These are phyloP conservation scores for Citrus maxima DNA, from an alignment of 345 rosid species.

Conservation along the genomic window DNA sequence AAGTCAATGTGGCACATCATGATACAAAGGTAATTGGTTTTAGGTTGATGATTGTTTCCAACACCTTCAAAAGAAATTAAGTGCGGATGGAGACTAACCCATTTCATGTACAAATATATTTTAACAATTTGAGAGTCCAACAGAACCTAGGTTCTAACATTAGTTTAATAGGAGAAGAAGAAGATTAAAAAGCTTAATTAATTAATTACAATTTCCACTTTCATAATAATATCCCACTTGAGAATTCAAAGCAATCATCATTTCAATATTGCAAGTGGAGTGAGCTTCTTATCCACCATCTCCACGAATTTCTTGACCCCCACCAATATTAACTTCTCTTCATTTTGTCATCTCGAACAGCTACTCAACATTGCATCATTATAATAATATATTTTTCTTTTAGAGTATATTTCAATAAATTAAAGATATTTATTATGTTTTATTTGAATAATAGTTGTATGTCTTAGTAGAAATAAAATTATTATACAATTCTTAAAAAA, in stretches of 20 bases:
- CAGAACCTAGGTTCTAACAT: neutral
- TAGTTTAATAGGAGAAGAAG: neutral
- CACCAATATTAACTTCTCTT: neutral
- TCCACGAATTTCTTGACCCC: constrained; percentile 27
- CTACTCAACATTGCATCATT: neutral
- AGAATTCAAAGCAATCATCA: constrained; percentile 41
- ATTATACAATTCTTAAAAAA: too few relatives aligned
- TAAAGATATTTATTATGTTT: too few relatives aligned
- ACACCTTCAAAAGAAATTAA: neutral
- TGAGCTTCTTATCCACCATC: constrained; percentile 31
- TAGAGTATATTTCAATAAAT: too few relatives aligned
- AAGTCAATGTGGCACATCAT: neutral
- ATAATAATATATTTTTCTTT: neutral
- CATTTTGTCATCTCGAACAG: constrained; percentile 6
- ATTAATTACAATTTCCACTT: constrained; percentile 17
- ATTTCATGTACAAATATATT: neutral
- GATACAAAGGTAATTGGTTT: neutral
- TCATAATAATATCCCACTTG: constrained; percentile 19
- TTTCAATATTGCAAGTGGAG: constrained; percentile 41
- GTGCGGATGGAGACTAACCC: neutral
- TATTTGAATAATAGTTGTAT: too few relatives aligned
- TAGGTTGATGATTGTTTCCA: constrained; percentile 13
- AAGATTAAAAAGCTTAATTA: neutral
- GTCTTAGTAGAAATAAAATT: too few relatives aligned
- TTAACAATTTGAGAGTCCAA: neutral